These are phyloP conservation scores for Beauveria rudraprayagi DNA, from an alignment of 2,329 filamentous ascomycete genomes.

Conservation along the genomic window DNA sequence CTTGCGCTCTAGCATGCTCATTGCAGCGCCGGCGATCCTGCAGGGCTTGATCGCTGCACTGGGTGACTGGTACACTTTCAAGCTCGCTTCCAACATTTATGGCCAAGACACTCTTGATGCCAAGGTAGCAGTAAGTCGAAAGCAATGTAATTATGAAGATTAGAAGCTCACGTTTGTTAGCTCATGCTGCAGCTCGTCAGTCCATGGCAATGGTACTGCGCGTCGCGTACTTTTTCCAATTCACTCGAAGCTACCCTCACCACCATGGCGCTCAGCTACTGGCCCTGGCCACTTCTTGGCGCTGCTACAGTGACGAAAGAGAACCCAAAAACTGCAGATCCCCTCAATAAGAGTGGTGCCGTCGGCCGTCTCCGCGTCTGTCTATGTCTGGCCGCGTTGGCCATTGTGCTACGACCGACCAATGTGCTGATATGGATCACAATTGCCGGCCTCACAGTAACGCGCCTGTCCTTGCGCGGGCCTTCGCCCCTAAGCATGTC, in stretches of 20 bases:
- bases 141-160: neutral
- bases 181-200: slow-evolving; percentile 30
- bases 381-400: slow-evolving; percentile 68
- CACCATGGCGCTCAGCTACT: slow-evolving; percentile 66
- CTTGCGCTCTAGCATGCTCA: slow-evolving; percentile 56
- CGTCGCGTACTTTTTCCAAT: slow-evolving; percentile 89
- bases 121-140: slow-evolving; percentile 57
- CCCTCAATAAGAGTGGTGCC: slow-evolving; percentile 18
- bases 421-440: slow-evolving; percentile 79
- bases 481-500: slow-evolving; percentile 34
- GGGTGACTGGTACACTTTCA: slow-evolving; percentile 84
- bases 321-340: slow-evolving; percentile 25
- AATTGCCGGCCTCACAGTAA: slow-evolving; percentile 44
- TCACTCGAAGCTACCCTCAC: slow-evolving; percentile 87
- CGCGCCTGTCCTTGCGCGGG: slow-evolving; percentile 27
- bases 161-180: slow-evolving; percentile 15
- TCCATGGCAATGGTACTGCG: slow-evolving; percentile 94
- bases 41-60: slow-evolving; percentile 73
- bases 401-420: slow-evolving; percentile 81
- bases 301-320: slow-evolving; percentile 31
- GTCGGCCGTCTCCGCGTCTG: slow-evolving; percentile 41
- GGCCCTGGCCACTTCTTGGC: slow-evolving; percentile 72
- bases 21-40: slow-evolving; percentile 63
- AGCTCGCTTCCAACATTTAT: slow-evolving; percentile 65
- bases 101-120: slow-evolving; percentile 55